Evolutionary conservation across 2,329 filamentous ascomycete genomes (phyloP).

Genomic region (Talaromyces verruculosus): DNA sequence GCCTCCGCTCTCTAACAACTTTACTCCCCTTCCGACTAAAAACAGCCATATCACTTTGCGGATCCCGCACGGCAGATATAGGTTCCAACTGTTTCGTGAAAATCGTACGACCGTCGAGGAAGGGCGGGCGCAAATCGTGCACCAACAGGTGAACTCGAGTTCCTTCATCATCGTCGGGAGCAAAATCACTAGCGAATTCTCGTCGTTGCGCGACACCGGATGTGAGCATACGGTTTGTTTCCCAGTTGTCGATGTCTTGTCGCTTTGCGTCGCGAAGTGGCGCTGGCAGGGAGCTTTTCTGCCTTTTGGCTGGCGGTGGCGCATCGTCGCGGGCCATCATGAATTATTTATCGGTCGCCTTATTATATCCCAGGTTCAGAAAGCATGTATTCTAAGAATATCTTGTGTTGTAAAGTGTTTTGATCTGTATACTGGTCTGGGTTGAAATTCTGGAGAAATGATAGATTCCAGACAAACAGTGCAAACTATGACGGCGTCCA

Average conservation of each 20-base stretch:
- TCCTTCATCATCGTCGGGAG: conserved; percentile 79
- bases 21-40: conserved; percentile 94
- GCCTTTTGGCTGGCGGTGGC: conserved; percentile 41
- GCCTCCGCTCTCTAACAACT: conserved; percentile 85
- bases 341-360: neutral
- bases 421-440: neutral
- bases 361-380: neutral
- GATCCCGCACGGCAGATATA: conserved; percentile 85
- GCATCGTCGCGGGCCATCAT: conserved; percentile 38
- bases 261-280: conserved; percentile 60
- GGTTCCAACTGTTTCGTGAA: conserved; percentile 98
- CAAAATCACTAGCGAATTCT: conserved; percentile 78
- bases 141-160: conserved; percentile 87
- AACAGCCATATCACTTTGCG: conserved; percentile 97
- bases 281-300: conserved; percentile 39
- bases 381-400: neutral
- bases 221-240: conserved; percentile 96
- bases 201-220: conserved; percentile 90
- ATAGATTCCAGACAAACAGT: conserved; percentile 22
- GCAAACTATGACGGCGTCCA: conserved; percentile 20
- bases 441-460: neutral
- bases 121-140: conserved; percentile 90
- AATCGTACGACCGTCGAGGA: conserved; percentile 88
- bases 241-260: conserved; percentile 96
- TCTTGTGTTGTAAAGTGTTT: neutral